Evolutionary conservation across 768 basidiomycete genomes (phyloP), one percentile per base, ranked within the genome.

Genomic region (Collybia mongolica): DNA sequence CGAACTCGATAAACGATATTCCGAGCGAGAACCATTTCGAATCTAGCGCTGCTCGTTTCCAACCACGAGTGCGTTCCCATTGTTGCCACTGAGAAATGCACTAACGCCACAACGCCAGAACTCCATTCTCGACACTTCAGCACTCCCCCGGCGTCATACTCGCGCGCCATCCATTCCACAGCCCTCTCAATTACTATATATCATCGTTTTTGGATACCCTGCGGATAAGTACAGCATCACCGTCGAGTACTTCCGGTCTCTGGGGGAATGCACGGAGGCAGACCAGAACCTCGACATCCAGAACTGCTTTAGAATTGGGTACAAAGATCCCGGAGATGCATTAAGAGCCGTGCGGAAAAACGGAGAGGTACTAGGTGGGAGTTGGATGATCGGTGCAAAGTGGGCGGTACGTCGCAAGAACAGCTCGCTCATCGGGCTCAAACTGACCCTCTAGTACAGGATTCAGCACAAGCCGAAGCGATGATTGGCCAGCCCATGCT

Each of bases 131-230:
- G 75, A 80, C 39, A 58, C 51, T 6, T 74, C 76, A 14, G 61
- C 75, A 2, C 69, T 73, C 47, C 62, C 67, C 15, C 71, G 70
- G 7, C 71, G 68, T 32, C 48, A 70, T 24, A 38, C 65, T 41
- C 51, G 67, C n/a, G 52, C 48, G 19, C 49, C 53, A 12, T 40
- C 28, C 5, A 32, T 37, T 5, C 51, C 43, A 19, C 51, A 65
- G 37, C 52, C 71, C 5, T 43, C 68, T 9, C 76, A 81, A 22
- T 72, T 79, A 2, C 63, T 79, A 23, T 86, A 86, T 59, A 74
- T 95, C 29, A 74, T 93, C 60, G 83, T 95, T 45, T 95, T 92
- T 53, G 93, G 93, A n/a, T 95, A 93, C 63, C 91, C 93, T 5
- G 72, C 82, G 26, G 88, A 93, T 65, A 84, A 84, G 60, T 88